Conservation (phyloP, 345 rosid species). For the Populus davidiana region DNA sequence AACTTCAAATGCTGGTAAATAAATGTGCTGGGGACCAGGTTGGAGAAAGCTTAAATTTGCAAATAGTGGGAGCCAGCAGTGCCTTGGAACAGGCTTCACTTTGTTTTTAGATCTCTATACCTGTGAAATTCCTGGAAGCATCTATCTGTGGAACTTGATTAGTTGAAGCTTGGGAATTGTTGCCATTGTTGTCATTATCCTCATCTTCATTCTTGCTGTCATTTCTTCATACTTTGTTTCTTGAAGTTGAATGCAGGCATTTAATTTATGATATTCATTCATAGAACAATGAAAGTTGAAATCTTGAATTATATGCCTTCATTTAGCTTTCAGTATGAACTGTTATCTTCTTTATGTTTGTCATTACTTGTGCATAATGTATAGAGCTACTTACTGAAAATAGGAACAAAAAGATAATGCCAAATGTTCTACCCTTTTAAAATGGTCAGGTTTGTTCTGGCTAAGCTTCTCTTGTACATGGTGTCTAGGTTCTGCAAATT, state of each 20-base stretch:
- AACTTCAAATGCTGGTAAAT: neutral
- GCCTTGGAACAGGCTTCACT: neutral
- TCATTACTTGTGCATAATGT: neutral
- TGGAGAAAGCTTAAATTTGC: neutral
- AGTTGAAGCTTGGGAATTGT: neutral
- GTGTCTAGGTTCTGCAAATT: constrained; percentile 64
- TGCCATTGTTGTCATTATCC: neutral
- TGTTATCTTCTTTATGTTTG: neutral
- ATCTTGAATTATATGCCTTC: neutral
- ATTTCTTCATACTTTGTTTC: neutral
- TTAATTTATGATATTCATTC: neutral
- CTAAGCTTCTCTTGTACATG: constrained; percentile 17
- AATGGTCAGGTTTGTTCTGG: neutral
- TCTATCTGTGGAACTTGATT: neutral
- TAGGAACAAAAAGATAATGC: neutral
- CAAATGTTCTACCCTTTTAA: neutral
- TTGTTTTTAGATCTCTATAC: neutral
- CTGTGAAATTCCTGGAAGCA: neutral
- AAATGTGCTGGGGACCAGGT: neutral
- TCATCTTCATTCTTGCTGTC: neutral
- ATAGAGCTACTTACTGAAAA: neutral
- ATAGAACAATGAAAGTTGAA: neutral
- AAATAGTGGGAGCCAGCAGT: neutral
- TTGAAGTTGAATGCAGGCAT: neutral
- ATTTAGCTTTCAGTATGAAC: neutral